A percentile compares a stretch with the other conserved stretches of the same genome.
phyloP scores from a whole-genome alignment of 1,284 basidiomycete species.

The Rhodotorula sp. region DNA sequence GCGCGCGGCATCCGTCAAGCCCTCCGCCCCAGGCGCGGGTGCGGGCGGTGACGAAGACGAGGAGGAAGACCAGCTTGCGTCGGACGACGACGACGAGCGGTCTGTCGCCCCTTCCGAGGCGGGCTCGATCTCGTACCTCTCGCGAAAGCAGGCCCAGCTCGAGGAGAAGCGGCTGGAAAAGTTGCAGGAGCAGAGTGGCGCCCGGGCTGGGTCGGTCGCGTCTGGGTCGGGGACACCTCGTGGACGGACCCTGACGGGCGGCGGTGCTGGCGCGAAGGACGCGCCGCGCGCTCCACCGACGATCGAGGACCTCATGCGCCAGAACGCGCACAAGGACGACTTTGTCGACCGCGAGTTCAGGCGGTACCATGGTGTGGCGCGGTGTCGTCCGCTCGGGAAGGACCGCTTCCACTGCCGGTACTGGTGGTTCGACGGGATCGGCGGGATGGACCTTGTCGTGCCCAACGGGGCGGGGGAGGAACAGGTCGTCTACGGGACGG shows the following conservation, averaged over 20 bases:
- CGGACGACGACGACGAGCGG: slow-evolving; percentile 26
- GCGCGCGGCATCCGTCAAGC: slow-evolving; percentile 3
- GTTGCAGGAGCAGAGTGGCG: slow-evolving; percentile 52
- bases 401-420: slow-evolving; percentile 92
- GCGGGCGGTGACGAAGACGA: slow-evolving; percentile 55
- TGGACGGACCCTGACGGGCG: slow-evolving; percentile 41
- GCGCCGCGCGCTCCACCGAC: slow-evolving; percentile 53
- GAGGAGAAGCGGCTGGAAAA: slow-evolving; percentile 48
- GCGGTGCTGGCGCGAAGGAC: slow-evolving; percentile 45
- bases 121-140: slow-evolving; percentile 18
- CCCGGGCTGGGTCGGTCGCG: slow-evolving; percentile 58
- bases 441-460: slow-evolving; percentile 71
- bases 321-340: slow-evolving; percentile 57
- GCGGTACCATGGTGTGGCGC: slow-evolving; percentile 73
- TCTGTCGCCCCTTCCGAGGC: slow-evolving; percentile 28
- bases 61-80: slow-evolving; percentile 50
- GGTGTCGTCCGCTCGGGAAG: slow-evolving; percentile 81
- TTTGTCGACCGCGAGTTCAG: slow-evolving; percentile 90
- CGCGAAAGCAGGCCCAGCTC: slow-evolving; percentile 42
- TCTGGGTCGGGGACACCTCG: too few species aligned
- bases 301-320: slow-evolving; percentile 26
- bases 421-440: slow-evolving; percentile 99
- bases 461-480: slow-evolving; percentile 54
- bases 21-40: not conserved
- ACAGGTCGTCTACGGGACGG: slow-evolving; percentile 73